phyloP scores from a whole-genome alignment of 106 monocot genomes.

The Chionographis japonica region DNA sequence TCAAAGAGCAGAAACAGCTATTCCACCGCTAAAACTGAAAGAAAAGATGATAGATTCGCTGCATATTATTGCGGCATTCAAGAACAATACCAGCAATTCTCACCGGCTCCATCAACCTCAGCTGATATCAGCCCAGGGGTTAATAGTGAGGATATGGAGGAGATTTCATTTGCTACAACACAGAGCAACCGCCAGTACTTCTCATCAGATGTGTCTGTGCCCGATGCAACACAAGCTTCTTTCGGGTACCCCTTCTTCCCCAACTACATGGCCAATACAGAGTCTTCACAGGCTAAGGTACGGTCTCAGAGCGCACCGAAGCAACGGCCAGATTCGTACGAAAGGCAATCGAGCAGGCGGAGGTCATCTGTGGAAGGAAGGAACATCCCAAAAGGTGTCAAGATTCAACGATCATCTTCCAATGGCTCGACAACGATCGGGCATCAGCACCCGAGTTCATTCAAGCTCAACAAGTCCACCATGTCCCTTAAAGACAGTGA shows the following conservation, averaged over 20 bases:
- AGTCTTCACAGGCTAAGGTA: constrained; percentile 59
- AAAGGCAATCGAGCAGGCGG: constrained; percentile 39
- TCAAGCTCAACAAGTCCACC: constrained; percentile 55
- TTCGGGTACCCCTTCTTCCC: constrained; percentile 23
- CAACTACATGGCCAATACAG: constrained; percentile 80
- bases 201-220: constrained; percentile 24
- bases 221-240: constrained; percentile 8
- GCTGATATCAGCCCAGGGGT: constrained; percentile 44
- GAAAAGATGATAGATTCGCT: constrained; percentile 14
- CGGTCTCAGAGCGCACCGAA: constrained; percentile 68
- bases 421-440: constrained; percentile 32
- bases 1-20: constrained; percentile 36
- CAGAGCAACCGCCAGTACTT: constrained; percentile 43
- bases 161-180: constrained; percentile 43
- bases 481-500: constrained; percentile 54
- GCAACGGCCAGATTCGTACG: constrained; percentile 39
- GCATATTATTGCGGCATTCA: not conserved
- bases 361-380: constrained; percentile 36
- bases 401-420: constrained; percentile 60
- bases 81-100: constrained; percentile 27
- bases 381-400: constrained; percentile 38
- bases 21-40: constrained; percentile 20
- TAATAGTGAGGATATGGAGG: constrained; percentile 50
- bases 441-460: constrained; percentile 48
- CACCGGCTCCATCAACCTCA: constrained; percentile 40